A percentile compares a stretch with the other conserved stretches of the same genome.
phyloP scores from a whole-genome alignment of 805 yeast genomes.

The Kuraishia capsulata region DNA sequence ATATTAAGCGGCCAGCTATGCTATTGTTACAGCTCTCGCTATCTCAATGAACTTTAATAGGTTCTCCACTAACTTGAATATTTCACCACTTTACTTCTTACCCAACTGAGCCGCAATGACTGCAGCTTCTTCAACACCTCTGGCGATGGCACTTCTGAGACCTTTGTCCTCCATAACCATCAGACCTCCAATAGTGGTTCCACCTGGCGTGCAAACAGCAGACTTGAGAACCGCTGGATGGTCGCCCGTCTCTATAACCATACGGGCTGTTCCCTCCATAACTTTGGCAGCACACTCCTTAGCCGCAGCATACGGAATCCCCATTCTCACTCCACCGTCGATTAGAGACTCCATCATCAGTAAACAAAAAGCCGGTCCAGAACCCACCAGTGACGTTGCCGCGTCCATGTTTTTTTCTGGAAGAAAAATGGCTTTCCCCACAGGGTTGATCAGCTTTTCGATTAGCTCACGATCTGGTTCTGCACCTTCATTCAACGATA shows the following conservation, averaged over 20 bases:
- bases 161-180: conserved; percentile 88
- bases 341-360: conserved; percentile 84
- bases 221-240: conserved; percentile 87
- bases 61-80: background rate
- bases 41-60: background rate
- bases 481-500: conserved; percentile 58
- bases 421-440: conserved; percentile 57
- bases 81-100: too few species aligned
- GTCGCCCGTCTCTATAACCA: conserved; percentile 72
- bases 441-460: conserved; percentile 47
- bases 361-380: conserved; percentile 93
- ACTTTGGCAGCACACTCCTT: conserved; percentile 87
- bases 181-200: conserved; percentile 94
- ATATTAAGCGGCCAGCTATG: background rate
- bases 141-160: conserved; percentile 77
- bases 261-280: conserved; percentile 85
- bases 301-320: conserved; percentile 79
- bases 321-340: conserved; percentile 93
- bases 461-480: conserved; percentile 35
- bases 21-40: too few species aligned
- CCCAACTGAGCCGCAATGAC: conserved; percentile 56
- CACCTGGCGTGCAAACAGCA: conserved; percentile 94
- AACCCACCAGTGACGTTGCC: conserved; percentile 89
- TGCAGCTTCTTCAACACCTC: conserved; percentile 92
- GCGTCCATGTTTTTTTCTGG: conserved; percentile 96